Conservation (phyloP, 352 stramenopile species). For the Hyaloperonospora brassicae region DNA sequence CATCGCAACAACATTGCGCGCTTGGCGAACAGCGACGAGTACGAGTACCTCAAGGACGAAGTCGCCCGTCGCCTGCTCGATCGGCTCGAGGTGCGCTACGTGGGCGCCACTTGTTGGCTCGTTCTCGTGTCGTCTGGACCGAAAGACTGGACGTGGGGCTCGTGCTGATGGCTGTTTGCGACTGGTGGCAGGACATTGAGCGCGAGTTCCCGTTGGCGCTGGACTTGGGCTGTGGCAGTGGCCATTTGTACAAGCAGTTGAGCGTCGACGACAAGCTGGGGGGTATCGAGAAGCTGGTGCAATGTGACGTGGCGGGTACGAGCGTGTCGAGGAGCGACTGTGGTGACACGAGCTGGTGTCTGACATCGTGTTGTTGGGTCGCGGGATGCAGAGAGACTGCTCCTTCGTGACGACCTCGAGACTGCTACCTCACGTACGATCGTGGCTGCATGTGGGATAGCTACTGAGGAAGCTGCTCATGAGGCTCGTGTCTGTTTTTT, state of each 20-base stretch:
- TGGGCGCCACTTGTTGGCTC: too few species aligned
- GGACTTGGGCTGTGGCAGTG: slow-evolving; percentile 71
- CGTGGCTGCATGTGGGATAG: not conserved
- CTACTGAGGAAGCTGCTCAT: not conserved
- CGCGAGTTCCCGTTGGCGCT: slow-evolving; percentile 72
- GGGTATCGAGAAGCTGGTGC: slow-evolving; percentile 66
- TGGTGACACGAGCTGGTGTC: not conserved
- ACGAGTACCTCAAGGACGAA: slow-evolving; percentile 84
- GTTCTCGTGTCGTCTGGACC: not conserved
- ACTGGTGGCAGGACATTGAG: slow-evolving; percentile 54
- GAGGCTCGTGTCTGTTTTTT: not conserved
- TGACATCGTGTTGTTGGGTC: slow-evolving; percentile 2
- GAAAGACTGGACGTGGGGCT: not conserved
- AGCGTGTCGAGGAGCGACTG: not conserved
- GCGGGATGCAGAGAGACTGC: slow-evolving; percentile 43
- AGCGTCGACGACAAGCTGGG: slow-evolving; percentile 60
- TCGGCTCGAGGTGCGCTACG: slow-evolving; percentile 48
- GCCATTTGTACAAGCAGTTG: slow-evolving; percentile 79
- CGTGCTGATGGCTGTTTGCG: not conserved
- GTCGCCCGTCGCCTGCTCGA: slow-evolving; percentile 76
- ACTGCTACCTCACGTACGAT: slow-evolving; percentile 18
- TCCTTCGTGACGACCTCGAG: slow-evolving; percentile 51
- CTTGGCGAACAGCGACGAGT: slow-evolving; percentile 54
- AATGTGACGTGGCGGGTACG: slow-evolving; percentile 64
- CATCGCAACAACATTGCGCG: slow-evolving; percentile 72